Evolutionary conservation across 352 stramenopile species (phyloP), one percentile per base, ranked within the genome.

Genomic region (Pythium phragmitis): DNA sequence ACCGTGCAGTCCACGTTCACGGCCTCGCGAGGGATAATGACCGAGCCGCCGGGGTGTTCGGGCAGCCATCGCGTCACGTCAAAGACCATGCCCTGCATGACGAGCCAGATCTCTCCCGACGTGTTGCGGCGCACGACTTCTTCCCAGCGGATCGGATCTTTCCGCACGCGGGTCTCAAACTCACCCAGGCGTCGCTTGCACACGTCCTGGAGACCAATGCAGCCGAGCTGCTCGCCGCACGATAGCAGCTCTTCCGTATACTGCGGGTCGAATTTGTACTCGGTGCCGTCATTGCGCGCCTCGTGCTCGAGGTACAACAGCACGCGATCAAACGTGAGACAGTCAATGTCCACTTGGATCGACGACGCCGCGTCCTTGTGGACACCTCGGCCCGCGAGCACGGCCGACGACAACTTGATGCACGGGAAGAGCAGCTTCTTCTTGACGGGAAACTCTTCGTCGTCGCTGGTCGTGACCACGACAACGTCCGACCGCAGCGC

Each of bases 21-120:
- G 6, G 88, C 89, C 59, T 97, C 82, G 14, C 85, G 73, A 0
- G 80, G 84, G 57, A 97, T 96, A 52, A 97, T 80, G 19, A 88
- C 75, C 1, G 85, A 91, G 1, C 89, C 88, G 9, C 89, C 88
- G 0, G 88, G 89, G 62, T 97, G 88, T 55, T 96, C 87, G 1
- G 84, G 82, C 19, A 97, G 76, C 89, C 89, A 97, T 11, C 87
- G 75, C 30, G 88, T 95, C 51, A 97, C 87, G 54, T 96, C 88
- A 47, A 95, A 70, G 36, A 97, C 88, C 87, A 96, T 96, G 45
- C 87, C 86, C 63, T 92, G 79, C 74, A 97, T 92, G 30, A 96
- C 79, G 19, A 97, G 72, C 80, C 84, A 92, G 23, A 91, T 77
- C 28, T 96, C 89, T 42, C 84, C 86, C 8, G 62, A 68, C 16